A percentile compares a stretch with the other conserved stretches of the same genome.
Conservation (phyloP, 2,329 filamentous ascomycete species). For the Penicillium sumatraense region DNA sequence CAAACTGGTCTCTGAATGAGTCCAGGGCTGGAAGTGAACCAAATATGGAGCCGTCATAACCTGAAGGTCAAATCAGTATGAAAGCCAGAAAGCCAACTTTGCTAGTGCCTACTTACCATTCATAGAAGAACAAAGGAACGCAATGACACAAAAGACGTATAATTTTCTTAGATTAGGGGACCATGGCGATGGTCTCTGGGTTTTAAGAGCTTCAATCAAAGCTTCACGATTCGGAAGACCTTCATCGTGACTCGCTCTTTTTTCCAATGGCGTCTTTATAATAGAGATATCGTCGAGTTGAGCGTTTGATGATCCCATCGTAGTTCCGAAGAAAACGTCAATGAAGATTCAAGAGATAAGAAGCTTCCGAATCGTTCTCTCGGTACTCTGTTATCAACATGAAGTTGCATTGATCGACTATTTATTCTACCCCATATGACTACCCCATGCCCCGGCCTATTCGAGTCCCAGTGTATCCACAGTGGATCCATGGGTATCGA, state of each 20-base stretch:
- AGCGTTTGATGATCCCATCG: neutral
- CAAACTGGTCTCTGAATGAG: conserved; percentile 8
- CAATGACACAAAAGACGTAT: conserved; percentile 10
- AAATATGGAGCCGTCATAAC: conserved; percentile 14
- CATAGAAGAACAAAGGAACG: conserved; percentile 14
- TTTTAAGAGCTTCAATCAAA: conserved; percentile 9
- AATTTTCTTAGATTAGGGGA: conserved; percentile 11
- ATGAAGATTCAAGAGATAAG: neutral
- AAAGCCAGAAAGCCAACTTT: no score
- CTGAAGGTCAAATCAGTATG: neutral
- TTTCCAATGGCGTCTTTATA: conserved; percentile 4
- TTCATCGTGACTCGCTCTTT: conserved; percentile 6
- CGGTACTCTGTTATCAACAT: neutral
- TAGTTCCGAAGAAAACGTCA: neutral
- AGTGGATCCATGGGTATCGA: neutral
- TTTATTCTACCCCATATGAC: conserved; percentile 3
- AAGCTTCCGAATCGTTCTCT: neutral
- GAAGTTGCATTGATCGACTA: neutral
- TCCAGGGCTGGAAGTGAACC: conserved; percentile 9
- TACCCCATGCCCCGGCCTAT: neutral
- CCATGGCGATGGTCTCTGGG: conserved; percentile 12
- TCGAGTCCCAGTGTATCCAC: neutral
- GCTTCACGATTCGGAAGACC: conserved; percentile 6
- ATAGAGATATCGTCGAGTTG: neutral
- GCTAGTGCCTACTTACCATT: conserved; percentile 10